These are phyloP conservation scores for Trichoderma gracile DNA, from an alignment of 2,329 filamentous ascomycete genomes.

Conservation along the genomic window DNA sequence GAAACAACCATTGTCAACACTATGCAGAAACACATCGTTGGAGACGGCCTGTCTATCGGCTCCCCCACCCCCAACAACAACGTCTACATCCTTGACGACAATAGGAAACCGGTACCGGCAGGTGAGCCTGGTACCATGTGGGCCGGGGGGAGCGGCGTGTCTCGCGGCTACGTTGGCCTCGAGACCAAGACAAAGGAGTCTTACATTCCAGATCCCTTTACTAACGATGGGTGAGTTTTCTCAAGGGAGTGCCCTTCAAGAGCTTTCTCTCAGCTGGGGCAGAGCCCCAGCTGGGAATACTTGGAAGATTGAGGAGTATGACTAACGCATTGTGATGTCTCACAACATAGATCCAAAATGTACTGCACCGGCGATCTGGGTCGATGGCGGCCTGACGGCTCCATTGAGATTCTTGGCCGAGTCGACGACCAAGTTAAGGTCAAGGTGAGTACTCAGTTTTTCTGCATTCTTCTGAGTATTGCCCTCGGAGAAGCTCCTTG, in stretches of 20 bases:
- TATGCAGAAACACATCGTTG: slow-evolving; percentile 51
- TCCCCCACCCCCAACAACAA: slow-evolving; percentile 57
- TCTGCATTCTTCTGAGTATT: neutral
- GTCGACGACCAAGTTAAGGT: slow-evolving; percentile 65
- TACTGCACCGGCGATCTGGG: slow-evolving; percentile 63
- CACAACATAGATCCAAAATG: slow-evolving; percentile 43
- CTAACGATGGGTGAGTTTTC: slow-evolving; percentile 49
- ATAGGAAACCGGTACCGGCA: slow-evolving; percentile 45
- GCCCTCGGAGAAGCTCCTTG: too few relatives aligned
- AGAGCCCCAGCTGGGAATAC: neutral
- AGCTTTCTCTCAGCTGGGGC: neutral
- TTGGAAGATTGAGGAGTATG: neutral
- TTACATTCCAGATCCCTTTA: slow-evolving; percentile 54
- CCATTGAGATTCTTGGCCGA: slow-evolving; percentile 56
- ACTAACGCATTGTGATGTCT: slow-evolving; percentile 20
- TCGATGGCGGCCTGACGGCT: slow-evolving; percentile 54
- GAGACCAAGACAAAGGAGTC: slow-evolving; percentile 51
- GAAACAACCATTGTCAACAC: slow-evolving; percentile 63
- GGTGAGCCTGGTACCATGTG: slow-evolving; percentile 56
- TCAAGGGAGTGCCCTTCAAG: slow-evolving; percentile 1
- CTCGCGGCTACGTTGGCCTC: slow-evolving; percentile 57
- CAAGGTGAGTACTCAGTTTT: slow-evolving; percentile 44
- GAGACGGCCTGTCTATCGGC: slow-evolving; percentile 54
- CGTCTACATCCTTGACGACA: slow-evolving; percentile 55
- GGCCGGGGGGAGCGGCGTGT: slow-evolving; percentile 57